phyloP scores from a whole-genome alignment of 1,139 yeast species.

The Suhomyces bokatorum region DNA sequence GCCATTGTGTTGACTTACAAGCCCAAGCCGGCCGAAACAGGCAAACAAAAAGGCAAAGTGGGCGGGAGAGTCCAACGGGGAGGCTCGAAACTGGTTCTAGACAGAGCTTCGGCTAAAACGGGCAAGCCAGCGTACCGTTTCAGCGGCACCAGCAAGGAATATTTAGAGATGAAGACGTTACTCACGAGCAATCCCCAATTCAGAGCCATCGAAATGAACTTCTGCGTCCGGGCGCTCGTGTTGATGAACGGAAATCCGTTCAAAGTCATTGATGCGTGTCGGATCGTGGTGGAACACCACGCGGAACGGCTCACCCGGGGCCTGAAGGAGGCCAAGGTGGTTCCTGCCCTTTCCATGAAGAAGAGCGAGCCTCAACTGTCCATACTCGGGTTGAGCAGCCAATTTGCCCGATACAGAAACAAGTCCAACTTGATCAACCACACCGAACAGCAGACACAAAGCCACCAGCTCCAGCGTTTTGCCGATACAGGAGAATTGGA shows the following conservation, averaged over 20 bases:
- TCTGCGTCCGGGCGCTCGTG: slow-evolving; percentile 36
- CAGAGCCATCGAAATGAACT: slow-evolving; percentile 20
- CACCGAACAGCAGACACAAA: slow-evolving; percentile 4
- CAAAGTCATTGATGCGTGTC: slow-evolving; percentile 31
- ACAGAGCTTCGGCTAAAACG: too few relatives aligned
- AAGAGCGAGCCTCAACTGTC: background rate
- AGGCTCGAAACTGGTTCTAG: too few relatives aligned
- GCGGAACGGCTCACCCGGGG: slow-evolving; percentile 18
- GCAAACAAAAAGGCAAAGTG: background rate
- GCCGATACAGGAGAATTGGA: slow-evolving; percentile 37
- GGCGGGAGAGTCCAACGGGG: slow-evolving; percentile 32
- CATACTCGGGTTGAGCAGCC: slow-evolving; percentile 9
- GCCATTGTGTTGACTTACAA: slow-evolving; percentile 28
- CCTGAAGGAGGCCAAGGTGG: background rate
- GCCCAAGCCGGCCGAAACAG: slow-evolving; percentile 1
- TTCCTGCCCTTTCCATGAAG: background rate
- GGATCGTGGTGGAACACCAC: slow-evolving; percentile 26
- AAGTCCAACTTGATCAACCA: slow-evolving; percentile 7
- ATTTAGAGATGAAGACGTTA: slow-evolving; percentile 24
- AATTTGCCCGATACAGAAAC: slow-evolving; percentile 14
- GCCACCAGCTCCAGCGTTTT: background rate
- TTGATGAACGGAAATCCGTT: slow-evolving; percentile 43
- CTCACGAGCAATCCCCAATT: slow-evolving; percentile 22
- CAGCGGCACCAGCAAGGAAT: slow-evolving; percentile 14
- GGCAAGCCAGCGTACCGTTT: slow-evolving; percentile 4